Percentiles rank a stretch among this genome's conserved stretches.
Conservation (phyloP, 495 filamentous ascomycete species). For the Hyaloscypha finlandica region DNA sequence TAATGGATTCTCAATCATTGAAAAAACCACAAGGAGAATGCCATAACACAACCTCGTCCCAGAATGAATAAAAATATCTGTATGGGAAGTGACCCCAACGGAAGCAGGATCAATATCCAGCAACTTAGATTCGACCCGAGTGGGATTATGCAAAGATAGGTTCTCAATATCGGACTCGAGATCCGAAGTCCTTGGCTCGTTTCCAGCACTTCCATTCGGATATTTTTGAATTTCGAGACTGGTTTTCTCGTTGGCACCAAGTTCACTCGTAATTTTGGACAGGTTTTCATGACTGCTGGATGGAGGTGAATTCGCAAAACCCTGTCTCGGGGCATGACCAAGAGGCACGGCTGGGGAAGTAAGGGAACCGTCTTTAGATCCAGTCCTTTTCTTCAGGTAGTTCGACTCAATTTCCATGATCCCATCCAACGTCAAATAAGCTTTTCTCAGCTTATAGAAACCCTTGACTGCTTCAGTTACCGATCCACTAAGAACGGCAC, state of each 20-base stretch:
- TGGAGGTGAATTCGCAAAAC: background rate
- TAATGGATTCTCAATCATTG: conserved; percentile 79
- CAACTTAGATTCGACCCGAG: conserved; percentile 19
- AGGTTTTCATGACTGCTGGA: background rate
- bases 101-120: conserved; percentile 51
- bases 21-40: conserved; percentile 78
- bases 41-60: conserved; percentile 89
- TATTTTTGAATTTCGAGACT: background rate
- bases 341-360: background rate
- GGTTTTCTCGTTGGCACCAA: conserved; percentile 15
- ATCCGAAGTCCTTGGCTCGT: background rate
- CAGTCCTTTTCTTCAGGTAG: conserved; percentile 32
- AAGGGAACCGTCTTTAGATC: conserved; percentile 16
- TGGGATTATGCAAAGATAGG: conserved; percentile 10
- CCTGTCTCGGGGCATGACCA: background rate
- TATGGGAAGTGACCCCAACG: conserved; percentile 48
- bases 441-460: conserved; percentile 91
- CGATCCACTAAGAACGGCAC: conserved; percentile 89
- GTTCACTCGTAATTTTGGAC: background rate
- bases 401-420: conserved; percentile 56
- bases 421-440: conserved; percentile 78
- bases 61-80: conserved; percentile 86
- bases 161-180: background rate
- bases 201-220: background rate
- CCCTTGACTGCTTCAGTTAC: conserved; percentile 88